phyloP scores from a whole-genome alignment of 148 eudicot genomes.

The Camellia sinensis region DNA sequence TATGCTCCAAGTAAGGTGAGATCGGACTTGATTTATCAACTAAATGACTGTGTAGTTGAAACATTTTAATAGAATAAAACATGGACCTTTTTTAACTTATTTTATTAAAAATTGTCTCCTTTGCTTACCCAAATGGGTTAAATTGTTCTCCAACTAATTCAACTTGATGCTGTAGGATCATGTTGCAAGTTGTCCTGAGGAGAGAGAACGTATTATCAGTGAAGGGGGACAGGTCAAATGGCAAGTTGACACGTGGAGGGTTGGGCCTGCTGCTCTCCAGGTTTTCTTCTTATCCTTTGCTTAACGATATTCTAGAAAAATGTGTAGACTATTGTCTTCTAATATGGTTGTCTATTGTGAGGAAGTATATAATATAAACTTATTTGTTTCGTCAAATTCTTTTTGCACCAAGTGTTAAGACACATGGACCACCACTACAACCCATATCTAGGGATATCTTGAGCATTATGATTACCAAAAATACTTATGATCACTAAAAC shows the following conservation, averaged over 20 bases:
- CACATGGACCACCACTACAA: no score
- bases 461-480: no score
- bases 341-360: not conserved
- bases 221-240: conserved; percentile 81
- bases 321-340: not conserved
- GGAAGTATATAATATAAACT: not conserved
- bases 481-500: no score
- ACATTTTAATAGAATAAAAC: no score
- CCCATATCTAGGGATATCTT: no score
- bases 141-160: conserved; percentile 4
- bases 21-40: conserved; percentile 10
- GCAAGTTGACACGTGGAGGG: conserved; percentile 96
- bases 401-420: no score
- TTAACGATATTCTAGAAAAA: not conserved
- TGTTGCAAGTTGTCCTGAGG: conserved; percentile 76
- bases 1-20: conserved; percentile 82
- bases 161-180: conserved; percentile 62
- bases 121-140: no score
- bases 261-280: conserved; percentile 94
- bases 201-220: conserved; percentile 67
- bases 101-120: no score
- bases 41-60: not conserved
- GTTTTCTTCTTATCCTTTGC: conserved; percentile 31
- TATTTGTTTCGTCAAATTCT: no score
- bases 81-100: no score